Conservation (phyloP, 2,329 filamentous ascomycete species). For the Penicillium sp. region DNA sequence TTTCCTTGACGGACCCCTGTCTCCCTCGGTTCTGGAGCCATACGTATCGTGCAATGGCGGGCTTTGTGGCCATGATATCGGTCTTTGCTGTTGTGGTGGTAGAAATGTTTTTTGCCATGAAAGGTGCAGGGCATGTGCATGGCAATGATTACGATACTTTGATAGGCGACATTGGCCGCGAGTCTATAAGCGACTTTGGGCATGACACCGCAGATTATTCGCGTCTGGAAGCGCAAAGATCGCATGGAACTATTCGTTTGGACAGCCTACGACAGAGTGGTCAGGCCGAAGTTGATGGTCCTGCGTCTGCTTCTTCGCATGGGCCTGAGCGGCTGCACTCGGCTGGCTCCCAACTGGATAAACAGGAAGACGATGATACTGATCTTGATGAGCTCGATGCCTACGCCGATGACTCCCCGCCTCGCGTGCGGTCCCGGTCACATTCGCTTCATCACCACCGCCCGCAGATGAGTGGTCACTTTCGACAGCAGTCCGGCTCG, state of each 20-base stretch:
- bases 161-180: constrained; percentile 31
- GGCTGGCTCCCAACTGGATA: constrained; percentile 36
- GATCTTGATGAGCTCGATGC: constrained; percentile 58
- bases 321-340: constrained; percentile 17
- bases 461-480: constrained; percentile 10
- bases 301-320: constrained; percentile 17
- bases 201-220: constrained; percentile 24
- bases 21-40: constrained; percentile 77
- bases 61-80: constrained; percentile 77
- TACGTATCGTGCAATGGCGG: constrained; percentile 76
- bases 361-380: constrained; percentile 54
- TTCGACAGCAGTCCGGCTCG: constrained; percentile 29
- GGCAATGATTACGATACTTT: constrained; percentile 53
- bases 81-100: constrained; percentile 81
- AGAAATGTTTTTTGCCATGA: constrained; percentile 84
- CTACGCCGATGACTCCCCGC: constrained; percentile 26
- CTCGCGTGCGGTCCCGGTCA: constrained; percentile 14
- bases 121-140: constrained; percentile 62
- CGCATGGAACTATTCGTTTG: constrained; percentile 23
- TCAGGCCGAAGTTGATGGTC: constrained; percentile 5
- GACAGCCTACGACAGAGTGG: constrained; percentile 13
- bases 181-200: constrained; percentile 18
- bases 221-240: constrained; percentile 19
- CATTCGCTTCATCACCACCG: constrained; percentile 14
- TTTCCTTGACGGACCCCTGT: constrained; percentile 62